Evolutionary conservation across 2,329 filamentous ascomycete genomes (phyloP).

Genomic region (Botryotinia globosa): DNA sequence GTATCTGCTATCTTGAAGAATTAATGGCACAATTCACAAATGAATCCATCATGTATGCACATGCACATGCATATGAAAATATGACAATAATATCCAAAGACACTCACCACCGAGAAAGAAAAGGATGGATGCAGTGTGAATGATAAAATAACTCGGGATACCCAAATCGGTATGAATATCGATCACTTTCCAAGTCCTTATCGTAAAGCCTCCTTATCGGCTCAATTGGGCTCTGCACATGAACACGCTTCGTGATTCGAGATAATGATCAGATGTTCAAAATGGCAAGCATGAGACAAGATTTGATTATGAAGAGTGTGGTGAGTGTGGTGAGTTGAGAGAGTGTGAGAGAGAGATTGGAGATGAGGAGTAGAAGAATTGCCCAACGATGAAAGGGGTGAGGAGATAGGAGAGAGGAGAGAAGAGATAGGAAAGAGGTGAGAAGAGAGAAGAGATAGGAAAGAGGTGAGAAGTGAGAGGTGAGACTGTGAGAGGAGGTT

Average conservation of each 20-base stretch:
- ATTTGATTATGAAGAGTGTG: not conserved
- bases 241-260: conserved; percentile 9
- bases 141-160: not conserved
- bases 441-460: not conserved
- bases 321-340: not conserved
- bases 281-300: not conserved
- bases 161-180: not conserved
- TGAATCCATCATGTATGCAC: not conserved
- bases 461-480: not conserved
- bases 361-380: not conserved
- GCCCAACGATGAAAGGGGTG: not conserved
- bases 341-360: not conserved
- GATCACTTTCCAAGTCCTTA: conserved; percentile 1
- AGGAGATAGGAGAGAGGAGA: too few species aligned
- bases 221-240: conserved; percentile 5
- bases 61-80: not conserved
- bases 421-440: not conserved
- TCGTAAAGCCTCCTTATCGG: conserved; percentile 11
- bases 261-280: conserved; percentile 5
- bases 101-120: not conserved
- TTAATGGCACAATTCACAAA: not conserved
- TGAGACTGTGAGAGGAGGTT: not conserved
- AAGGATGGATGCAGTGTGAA: not conserved
- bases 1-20: not conserved
- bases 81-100: not conserved